Evolutionary conservation across 2,329 filamentous ascomycete species (phyloP).

Genomic region (Hymenoscyphus fructigenus): DNA sequence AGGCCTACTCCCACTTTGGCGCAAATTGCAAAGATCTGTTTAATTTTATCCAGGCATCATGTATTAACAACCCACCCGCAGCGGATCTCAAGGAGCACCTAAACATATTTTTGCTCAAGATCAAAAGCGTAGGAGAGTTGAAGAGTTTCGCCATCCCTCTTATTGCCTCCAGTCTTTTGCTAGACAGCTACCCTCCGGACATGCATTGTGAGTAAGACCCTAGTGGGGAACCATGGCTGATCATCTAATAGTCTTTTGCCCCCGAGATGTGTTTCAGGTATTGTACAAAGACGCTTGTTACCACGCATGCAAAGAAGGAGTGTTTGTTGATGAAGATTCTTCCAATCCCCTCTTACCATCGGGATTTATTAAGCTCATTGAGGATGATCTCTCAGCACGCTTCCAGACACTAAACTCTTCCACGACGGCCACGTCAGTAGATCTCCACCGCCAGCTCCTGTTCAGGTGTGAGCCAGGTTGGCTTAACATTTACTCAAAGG

Average conservation of each 20-base stretch:
- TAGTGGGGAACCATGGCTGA: not conserved
- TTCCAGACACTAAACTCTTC: not conserved
- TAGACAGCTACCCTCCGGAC: slow-evolving; percentile 31
- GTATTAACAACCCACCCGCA: slow-evolving; percentile 27
- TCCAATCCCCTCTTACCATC: slow-evolving; percentile 7
- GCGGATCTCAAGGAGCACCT: slow-evolving; percentile 27
- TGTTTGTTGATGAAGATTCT: slow-evolving; percentile 4
- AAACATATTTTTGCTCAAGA: slow-evolving; percentile 26
- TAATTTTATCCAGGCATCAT: slow-evolving; percentile 28
- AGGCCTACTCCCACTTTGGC: slow-evolving; percentile 23
- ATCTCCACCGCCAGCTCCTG: slow-evolving; percentile 3
- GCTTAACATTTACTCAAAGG: not conserved
- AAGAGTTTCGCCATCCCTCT: slow-evolving; percentile 30
- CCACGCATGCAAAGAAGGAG: slow-evolving; percentile 4
- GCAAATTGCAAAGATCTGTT: slow-evolving; percentile 21
- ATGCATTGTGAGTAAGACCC: slow-evolving; percentile 22
- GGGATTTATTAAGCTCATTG: not conserved
- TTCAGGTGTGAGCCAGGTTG: not conserved
- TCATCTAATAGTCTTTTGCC: slow-evolving; percentile 15
- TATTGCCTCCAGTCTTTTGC: slow-evolving; percentile 30
- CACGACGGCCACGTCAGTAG: not conserved
- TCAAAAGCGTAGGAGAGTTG: slow-evolving; percentile 22
- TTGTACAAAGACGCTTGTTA: slow-evolving; percentile 14
- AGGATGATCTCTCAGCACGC: not conserved
- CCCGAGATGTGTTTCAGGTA: slow-evolving; percentile 10